phyloP scores from a whole-genome alignment of 305 asterid genomes.

The Fraxinus sp. region DNA sequence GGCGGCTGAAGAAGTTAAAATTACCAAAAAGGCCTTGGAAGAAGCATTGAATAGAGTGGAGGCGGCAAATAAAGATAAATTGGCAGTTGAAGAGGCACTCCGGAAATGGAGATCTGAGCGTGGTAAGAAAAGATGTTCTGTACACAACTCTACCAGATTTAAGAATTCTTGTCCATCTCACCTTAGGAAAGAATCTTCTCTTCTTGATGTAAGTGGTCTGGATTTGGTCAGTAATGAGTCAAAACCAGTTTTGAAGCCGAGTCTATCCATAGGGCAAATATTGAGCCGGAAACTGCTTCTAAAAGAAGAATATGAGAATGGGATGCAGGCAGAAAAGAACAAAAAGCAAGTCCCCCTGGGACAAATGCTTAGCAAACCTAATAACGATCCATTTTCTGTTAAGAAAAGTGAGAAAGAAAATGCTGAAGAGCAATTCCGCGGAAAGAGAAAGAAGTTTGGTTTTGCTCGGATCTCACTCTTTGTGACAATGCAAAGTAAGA shows the following conservation, averaged over 20 bases:
- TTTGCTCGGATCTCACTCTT: slow-evolving; percentile 65
- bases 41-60: slow-evolving; percentile 75
- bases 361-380: slow-evolving; percentile 62
- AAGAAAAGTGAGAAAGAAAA: slow-evolving; percentile 46
- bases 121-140: slow-evolving; percentile 58
- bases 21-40: slow-evolving; percentile 67
- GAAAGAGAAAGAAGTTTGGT: slow-evolving; percentile 82
- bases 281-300: slow-evolving; percentile 79
- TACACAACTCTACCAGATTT: slow-evolving; percentile 57
- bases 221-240: slow-evolving; percentile 42
- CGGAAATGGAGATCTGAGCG: slow-evolving; percentile 85
- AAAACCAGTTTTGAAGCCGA: slow-evolving; percentile 60
- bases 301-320: slow-evolving; percentile 62
- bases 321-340: slow-evolving; percentile 29
- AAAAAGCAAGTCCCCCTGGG: slow-evolving; percentile 57
- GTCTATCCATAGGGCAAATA: slow-evolving; percentile 84
- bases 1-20: slow-evolving; percentile 71
- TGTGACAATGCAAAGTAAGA: slow-evolving; percentile 57
- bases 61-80: slow-evolving; percentile 65
- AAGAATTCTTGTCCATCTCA: slow-evolving; percentile 54
- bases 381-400: slow-evolving; percentile 14
- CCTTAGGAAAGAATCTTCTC: slow-evolving; percentile 46
- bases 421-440: slow-evolving; percentile 33
- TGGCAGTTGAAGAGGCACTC: slow-evolving; percentile 87
- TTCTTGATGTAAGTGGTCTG: slow-evolving; percentile 53